Evolutionary conservation across 495 filamentous ascomycete genomes (phyloP), one percentile per base, ranked within the genome.

Genomic region (Talaromyces ruber): DNA sequence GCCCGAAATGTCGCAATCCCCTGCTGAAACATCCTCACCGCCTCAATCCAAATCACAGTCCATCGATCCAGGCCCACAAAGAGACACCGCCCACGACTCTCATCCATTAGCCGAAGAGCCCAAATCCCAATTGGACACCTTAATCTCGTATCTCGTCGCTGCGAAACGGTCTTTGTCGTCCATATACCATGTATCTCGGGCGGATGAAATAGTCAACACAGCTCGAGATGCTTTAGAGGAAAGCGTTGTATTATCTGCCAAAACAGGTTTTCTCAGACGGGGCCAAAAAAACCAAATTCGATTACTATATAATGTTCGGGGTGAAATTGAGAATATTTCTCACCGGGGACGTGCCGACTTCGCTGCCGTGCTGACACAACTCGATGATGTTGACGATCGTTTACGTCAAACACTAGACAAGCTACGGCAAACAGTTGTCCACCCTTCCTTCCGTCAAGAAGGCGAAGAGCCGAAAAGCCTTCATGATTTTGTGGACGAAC

Each of bases 81-180:
- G 39, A 29, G 25, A 21, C 16, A 12, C 26, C 22, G 37, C 9
- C 8, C 59, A 39, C 3, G 24, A 39, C 25, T 32, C 39, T 1
- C 59, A 29, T 32, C 22, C 24, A 22, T 60, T 52, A 39, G 28
- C 28, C 21, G 62, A 70, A 32, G 63, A 64, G 24, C 62, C 67
- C 11, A 64, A 71, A 57, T 74, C 71, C 28, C 70, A 70, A 29
- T 81, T 94, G 59, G 90, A 94, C 61, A 84, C 82, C 3, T 84
- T 96, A 28, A 88, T 96, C 51, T 79, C 82, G 2, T 85, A 95
- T 75, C 89, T 98, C 28, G 82, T 97, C 16, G 87, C 87, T 45
- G 90, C 95, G 3, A 98, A 98, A 75, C 85, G 91, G 26, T 93
- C 93, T 7, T 84, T 98, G 2, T 88, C 89, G n/a, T 92, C 90